Percentiles rank a stretch among this genome's conserved stretches.
Conservation (phyloP, 306 rosid species). For the Fagus crenata region DNA sequence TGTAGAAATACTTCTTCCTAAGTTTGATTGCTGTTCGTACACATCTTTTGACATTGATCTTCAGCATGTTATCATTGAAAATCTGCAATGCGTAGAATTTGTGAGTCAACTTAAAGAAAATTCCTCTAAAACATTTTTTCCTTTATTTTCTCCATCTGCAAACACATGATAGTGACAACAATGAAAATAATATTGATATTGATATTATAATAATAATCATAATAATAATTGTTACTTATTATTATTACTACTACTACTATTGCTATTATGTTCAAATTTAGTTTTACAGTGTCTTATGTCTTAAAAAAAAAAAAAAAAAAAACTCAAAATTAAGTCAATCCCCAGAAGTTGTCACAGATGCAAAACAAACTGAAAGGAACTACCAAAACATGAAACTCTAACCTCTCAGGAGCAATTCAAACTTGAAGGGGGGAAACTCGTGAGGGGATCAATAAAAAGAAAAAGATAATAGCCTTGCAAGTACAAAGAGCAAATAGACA, state of each 20-base stretch:
- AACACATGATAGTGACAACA: background rate
- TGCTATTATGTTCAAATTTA: background rate
- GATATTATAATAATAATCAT: background rate
- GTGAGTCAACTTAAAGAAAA: constrained; percentile 27
- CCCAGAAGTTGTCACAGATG: background rate
- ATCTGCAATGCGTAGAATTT: constrained; percentile 50
- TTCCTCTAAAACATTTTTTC: background rate
- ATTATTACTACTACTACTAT: background rate
- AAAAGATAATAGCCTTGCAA: background rate
- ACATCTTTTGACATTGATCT: constrained; percentile 75
- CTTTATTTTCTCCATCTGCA: constrained; percentile 7
- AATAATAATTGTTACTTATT: background rate
- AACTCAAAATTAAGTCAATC: background rate
- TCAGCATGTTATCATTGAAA: constrained; percentile 82
- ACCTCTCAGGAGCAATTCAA: constrained; percentile 4
- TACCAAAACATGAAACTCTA: background rate
- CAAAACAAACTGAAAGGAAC: background rate
- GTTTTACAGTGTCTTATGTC: background rate
- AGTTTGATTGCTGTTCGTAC: constrained; percentile 72
- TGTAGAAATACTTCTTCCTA: constrained; percentile 78
- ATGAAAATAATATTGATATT: background rate
- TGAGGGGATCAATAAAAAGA: background rate
- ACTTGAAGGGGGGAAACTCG: background rate
- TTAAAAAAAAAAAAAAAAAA: background rate
- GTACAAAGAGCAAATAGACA: background rate